These are phyloP conservation scores for Fonsecaea erecta DNA, from an alignment of 2,329 filamentous ascomycete species.

Conservation along the genomic window DNA sequence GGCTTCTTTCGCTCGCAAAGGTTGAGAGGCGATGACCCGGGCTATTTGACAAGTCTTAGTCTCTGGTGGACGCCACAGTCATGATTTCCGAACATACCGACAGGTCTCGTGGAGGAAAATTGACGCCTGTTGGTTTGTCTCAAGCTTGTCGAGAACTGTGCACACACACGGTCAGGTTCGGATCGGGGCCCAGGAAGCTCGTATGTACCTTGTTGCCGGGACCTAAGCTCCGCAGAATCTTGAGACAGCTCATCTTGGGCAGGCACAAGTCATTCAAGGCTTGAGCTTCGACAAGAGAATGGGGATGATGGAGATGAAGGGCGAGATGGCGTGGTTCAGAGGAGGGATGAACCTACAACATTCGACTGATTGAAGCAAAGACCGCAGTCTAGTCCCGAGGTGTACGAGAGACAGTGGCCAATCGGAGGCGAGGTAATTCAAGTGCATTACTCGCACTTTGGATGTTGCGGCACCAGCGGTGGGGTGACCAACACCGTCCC, in stretches of 20 bases:
- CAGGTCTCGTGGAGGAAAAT: conserved; percentile 85
- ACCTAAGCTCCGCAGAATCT: conserved; percentile 56
- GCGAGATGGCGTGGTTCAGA: conserved; percentile 4
- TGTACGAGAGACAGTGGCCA: background rate
- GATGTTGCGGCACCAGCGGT: background rate
- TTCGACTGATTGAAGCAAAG: conserved; percentile 4
- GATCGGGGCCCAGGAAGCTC: conserved; percentile 19
- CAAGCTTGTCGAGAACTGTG: conserved; percentile 68
- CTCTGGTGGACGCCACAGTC: background rate
- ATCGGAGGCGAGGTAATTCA: background rate
- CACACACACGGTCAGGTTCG: conserved; percentile 29
- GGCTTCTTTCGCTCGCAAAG: conserved; percentile 90
- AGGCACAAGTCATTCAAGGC: conserved; percentile 18
- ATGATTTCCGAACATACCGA: conserved; percentile 60
- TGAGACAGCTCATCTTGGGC: conserved; percentile 53
- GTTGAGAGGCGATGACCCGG: conserved; percentile 82
- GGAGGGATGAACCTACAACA: background rate
- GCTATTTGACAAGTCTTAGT: conserved; percentile 55
- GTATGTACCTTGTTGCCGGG: conserved; percentile 53
- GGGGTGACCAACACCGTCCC: background rate
- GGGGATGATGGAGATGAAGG: background rate
- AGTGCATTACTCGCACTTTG: background rate
- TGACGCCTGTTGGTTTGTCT: conserved; percentile 68
- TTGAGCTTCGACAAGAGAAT: conserved; percentile 2
- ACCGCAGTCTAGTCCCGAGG: conserved; percentile 2